Evolutionary conservation across 495 filamentous ascomycete genomes (phyloP), one percentile per base, ranked within the genome.

Genomic region (Xylaria venustula): DNA sequence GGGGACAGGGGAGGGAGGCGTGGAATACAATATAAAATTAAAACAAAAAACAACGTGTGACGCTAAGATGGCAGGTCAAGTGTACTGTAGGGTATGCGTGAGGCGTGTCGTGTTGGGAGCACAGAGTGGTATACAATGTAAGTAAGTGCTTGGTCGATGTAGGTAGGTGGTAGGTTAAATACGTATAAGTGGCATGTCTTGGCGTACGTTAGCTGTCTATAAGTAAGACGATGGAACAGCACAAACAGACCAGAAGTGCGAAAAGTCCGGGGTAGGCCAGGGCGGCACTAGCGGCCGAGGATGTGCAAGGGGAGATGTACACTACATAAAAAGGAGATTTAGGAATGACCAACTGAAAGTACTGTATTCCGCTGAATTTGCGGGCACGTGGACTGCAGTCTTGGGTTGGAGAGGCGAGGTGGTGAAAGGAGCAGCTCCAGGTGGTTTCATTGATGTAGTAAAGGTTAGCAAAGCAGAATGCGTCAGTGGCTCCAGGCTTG

Each of bases 391-490:
- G 28, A 37, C 28, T n/a, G 23, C 17, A 2, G 7, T 37, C 14
- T 15, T 40, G 37, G 37, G 37, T 15, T 15, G 37, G 14, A 15
- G 37, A 40, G 37, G 37, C 15, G 37, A 40, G 37, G 15, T 40
- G 46, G 32, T 51, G 19, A 49, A 49, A 51, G 46, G 14, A 50
- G 4, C 30, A 9, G 45, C n/a, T 17, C 17, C 36, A 5, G 37
- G 36, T 47, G 26, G 46, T 51, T 52, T 40, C 57, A 60, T 60
- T 44, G 57, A 60, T 60, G 22, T 60, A 44, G 57, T 60, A 60
- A 60, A 60, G 58, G 15, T 61, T 55, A 60, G 32, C 52, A 62
- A n/a, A 57, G 3, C 51, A 26, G 42, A 50, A 42, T n/a, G 7
- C 28, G 22, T 34, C 44, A 54, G 47, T 60, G 57, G 57, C 46